Evolutionary conservation across 2,329 filamentous ascomycete genomes (phyloP).

Genomic region (Apiospora arundinis): DNA sequence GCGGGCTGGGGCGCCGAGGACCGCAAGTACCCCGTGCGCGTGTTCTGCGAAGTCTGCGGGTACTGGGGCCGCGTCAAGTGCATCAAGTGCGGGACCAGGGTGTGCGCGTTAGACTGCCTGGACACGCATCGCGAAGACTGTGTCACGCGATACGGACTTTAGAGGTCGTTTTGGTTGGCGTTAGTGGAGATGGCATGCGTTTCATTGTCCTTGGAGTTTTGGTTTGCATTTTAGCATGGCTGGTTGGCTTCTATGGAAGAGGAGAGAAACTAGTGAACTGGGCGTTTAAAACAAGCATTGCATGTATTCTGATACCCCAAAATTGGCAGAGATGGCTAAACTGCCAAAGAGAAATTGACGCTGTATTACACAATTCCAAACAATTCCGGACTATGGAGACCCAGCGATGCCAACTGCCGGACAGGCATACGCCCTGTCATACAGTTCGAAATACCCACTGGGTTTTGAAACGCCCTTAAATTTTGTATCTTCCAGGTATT

Average conservation of each 20-base stretch:
- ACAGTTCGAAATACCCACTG: too few relatives aligned
- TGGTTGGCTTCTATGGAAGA: background rate
- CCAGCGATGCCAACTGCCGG: background rate
- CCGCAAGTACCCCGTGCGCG: conserved; percentile 59
- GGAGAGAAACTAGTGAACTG: background rate
- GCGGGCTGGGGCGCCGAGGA: conserved; percentile 51
- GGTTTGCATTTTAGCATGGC: background rate
- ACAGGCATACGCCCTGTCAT: too few relatives aligned
- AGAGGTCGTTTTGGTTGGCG: conserved; percentile 36
- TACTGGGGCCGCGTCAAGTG: conserved; percentile 82
- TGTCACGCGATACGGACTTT: conserved; percentile 65
- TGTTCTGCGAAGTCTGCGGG: conserved; percentile 81
- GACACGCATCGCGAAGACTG: conserved; percentile 75
- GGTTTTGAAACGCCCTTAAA: too few relatives aligned
- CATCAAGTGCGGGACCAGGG: conserved; percentile 77
- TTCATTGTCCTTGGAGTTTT: background rate
- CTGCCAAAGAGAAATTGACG: background rate
- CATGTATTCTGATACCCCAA: conserved; percentile 2
- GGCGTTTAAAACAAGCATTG: conserved; percentile 4
- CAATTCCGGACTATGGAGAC: background rate
- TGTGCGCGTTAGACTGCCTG: conserved; percentile 80
- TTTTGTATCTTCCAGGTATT: too few relatives aligned
- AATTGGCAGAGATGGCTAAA: background rate
- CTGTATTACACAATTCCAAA: background rate
- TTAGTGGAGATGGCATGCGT: background rate